Conservation (phyloP, 2,329 filamentous ascomycete species). For the Coniochaeta sp. region DNA sequence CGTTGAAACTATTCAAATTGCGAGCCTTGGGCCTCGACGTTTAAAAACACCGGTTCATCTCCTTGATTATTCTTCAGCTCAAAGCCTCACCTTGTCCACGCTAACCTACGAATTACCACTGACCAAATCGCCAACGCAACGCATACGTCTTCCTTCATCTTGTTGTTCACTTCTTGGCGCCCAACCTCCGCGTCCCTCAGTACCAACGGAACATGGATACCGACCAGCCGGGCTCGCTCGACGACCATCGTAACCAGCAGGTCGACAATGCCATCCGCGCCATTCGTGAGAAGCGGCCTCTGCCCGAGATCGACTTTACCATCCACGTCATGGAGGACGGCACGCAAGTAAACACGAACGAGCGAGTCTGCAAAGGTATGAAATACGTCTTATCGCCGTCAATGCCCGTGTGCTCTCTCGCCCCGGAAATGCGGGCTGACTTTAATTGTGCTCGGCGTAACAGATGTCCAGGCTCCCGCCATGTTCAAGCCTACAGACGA, state of each 20-base stretch:
- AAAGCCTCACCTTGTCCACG: background rate
- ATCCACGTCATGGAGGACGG: constrained; percentile 98
- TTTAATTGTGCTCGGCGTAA: constrained; percentile 5
- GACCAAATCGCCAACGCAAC: background rate
- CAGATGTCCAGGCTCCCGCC: constrained; percentile 96
- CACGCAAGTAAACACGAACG: constrained; percentile 86
- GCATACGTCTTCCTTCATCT: background rate
- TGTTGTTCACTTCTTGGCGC: background rate
- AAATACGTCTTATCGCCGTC: constrained; percentile 4
- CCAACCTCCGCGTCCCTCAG: background rate
- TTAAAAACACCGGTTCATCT: background rate
- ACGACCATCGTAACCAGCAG: constrained; percentile 48
- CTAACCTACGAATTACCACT: background rate
- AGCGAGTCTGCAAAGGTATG: constrained; percentile 97
- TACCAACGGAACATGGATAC: constrained; percentile 38
- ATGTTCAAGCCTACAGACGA: constrained; percentile 89
- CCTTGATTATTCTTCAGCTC: background rate
- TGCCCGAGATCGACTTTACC: constrained; percentile 97
- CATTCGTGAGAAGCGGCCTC: constrained; percentile 87
- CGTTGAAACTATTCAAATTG: too few species aligned
- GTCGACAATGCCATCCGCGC: constrained; percentile 89
- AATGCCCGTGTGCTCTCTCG: too few species aligned
- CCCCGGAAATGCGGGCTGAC: background rate
- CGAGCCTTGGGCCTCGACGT: background rate
- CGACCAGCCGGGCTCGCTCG: constrained; percentile 30